phyloP scores from a whole-genome alignment of 2,329 filamentous ascomycete species.

The Anthostomella pinea region DNA sequence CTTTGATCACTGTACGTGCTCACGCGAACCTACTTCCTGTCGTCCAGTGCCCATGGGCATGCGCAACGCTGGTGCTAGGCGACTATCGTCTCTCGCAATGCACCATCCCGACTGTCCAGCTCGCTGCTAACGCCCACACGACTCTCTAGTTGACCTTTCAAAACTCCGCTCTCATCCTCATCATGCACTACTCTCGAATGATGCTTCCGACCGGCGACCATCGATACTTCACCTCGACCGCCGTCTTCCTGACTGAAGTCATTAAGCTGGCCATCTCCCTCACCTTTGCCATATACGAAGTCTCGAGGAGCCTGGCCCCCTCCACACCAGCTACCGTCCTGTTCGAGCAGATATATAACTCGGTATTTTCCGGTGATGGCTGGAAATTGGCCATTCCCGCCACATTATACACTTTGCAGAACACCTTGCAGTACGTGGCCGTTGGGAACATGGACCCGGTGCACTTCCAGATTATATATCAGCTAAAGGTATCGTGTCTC shows the following conservation, averaged over 20 bases:
- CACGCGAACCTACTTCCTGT: not conserved
- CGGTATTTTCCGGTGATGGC: constrained; percentile 84
- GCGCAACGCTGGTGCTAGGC: too few species aligned
- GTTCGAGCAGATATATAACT: constrained; percentile 73
- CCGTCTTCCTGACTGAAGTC: constrained; percentile 89
- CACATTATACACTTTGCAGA: constrained; percentile 84
- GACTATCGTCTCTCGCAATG: too few species aligned
- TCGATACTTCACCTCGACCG: constrained; percentile 90
- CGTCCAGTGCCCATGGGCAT: not conserved
- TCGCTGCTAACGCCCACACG: too few species aligned
- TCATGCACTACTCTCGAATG: constrained; percentile 91
- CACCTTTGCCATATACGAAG: constrained; percentile 83
- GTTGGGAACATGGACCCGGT: constrained; percentile 89
- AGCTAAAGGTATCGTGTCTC: constrained; percentile 78
- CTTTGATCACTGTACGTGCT: constrained; percentile 58
- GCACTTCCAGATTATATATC: constrained; percentile 90
- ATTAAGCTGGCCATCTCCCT: constrained; percentile 85
- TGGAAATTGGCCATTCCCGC: constrained; percentile 95
- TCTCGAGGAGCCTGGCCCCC: constrained; percentile 72
- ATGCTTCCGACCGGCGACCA: constrained; percentile 84
- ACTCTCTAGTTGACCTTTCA: constrained; percentile 68
- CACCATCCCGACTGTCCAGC: too few species aligned
- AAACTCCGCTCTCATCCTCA: constrained; percentile 75
- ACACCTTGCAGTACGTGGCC: constrained; percentile 89
- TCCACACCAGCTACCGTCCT: constrained; percentile 78